Base-by-base conservation (phyloP, 345 rosid species). In the Alliaria petiolata region DNA sequence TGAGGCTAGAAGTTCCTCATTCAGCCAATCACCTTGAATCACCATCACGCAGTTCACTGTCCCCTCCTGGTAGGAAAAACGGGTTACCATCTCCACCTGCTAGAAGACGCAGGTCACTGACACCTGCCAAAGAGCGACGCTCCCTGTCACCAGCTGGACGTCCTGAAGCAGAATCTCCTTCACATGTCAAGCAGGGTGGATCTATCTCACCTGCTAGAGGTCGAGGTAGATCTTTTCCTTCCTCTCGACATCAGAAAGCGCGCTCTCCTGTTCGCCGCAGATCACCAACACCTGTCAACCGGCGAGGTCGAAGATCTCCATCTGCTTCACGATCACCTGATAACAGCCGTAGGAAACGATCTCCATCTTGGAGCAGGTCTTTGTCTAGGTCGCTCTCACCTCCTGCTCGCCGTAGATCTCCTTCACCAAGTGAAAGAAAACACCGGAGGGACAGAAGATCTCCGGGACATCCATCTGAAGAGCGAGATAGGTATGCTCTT, bases 401-500 rank as follows among this genome's bases (percentile, higher is more conserved):
- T 65, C 81, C 85, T 62, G 65, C 62, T 43, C 82, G 42, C 1
- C 84, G 15, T 53, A 77, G 82, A 57, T 76, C 83, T 57, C 82
- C 76, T 56, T 83, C 85, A 42, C 84, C 86, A 3, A 46, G 34
- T 57, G 77, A 67, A 78, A 81, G 81, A 72, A 76, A 12, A 57
- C 80, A 80, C 33, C 53, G 71, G 34, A 71, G 67, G 62, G 86
- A 70, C 7, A 42, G 17, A 61, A 74, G 85, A 61, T 80, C 86
- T 19, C 82, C 88, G 15, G 62, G 45, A 12, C 83, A 62, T 36
- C 81, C 82, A 77, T 79, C 77, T 33, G 71, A 70, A 73, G 90
- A 67, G 77, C 81, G 77, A 79, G 63, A 65, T 33, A 79, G 89
- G 98, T 92, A 80, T 58, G 60, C 22, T 43, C 56, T 49, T 70